Conservation (phyloP, 2,329 filamentous ascomycete genomes). For the Fusarium hostae region DNA sequence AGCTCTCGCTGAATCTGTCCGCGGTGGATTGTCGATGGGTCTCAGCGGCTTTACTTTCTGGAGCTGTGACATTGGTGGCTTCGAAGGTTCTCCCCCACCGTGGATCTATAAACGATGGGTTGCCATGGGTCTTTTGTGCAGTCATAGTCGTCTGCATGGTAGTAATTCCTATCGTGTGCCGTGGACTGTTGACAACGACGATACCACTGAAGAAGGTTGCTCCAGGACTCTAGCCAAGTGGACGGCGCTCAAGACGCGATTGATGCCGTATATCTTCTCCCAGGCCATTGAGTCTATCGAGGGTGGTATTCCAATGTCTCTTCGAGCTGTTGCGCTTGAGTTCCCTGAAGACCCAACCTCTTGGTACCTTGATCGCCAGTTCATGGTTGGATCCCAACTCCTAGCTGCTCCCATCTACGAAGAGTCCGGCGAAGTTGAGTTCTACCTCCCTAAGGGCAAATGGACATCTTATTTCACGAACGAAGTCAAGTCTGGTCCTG, state of each 20-base stretch:
- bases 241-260: slow-evolving; percentile 61
- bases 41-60: slow-evolving; percentile 75
- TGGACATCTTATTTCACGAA: slow-evolving; percentile 63
- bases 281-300: slow-evolving; percentile 56
- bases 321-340: slow-evolving; percentile 75
- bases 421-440: slow-evolving; percentile 71
- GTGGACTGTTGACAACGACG: slow-evolving; percentile 76
- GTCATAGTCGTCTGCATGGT: slow-evolving; percentile 76
- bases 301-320: slow-evolving; percentile 68
- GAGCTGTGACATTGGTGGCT: slow-evolving; percentile 77
- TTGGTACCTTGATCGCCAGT: slow-evolving; percentile 76
- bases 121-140: slow-evolving; percentile 77
- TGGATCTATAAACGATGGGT: slow-evolving; percentile 84
- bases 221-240: slow-evolving; percentile 61
- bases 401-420: slow-evolving; percentile 73
- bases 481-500: slow-evolving; percentile 60
- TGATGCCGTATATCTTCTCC: slow-evolving; percentile 64
- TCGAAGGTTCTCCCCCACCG: slow-evolving; percentile 73
- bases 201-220: slow-evolving; percentile 64
- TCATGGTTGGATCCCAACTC: slow-evolving; percentile 75
- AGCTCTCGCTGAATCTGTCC: slow-evolving; percentile 76
- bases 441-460: slow-evolving; percentile 67
- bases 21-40: slow-evolving; percentile 72
- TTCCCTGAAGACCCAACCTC: slow-evolving; percentile 76
- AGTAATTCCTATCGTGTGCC: slow-evolving; percentile 78